Evolutionary conservation across 169 alveolate genomes (phyloP).

Genomic region (Plasmodium fragile): DNA sequence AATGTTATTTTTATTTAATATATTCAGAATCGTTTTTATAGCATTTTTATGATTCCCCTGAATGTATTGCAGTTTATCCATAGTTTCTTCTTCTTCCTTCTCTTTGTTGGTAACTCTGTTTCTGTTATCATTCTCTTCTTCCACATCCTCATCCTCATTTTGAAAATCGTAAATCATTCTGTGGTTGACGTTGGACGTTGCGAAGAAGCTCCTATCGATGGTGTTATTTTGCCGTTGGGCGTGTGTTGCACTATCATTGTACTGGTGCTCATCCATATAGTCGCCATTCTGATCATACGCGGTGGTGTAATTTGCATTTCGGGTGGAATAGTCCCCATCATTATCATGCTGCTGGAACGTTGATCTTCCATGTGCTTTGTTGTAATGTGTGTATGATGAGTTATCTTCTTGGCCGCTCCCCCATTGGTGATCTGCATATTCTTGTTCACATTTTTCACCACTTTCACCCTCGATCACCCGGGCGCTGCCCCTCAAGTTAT

Average conservation of each 20-base stretch:
- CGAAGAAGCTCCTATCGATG: constrained; percentile 44
- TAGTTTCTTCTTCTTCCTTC: background rate
- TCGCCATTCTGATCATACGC: background rate
- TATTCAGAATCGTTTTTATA: constrained; percentile 12
- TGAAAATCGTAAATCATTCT: constrained; percentile 40
- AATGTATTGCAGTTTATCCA: constrained; percentile 9
- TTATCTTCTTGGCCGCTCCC: too few relatives aligned
- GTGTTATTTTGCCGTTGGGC: background rate
- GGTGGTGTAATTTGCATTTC: background rate
- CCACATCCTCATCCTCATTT: constrained; percentile 15
- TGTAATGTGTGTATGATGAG: background rate
- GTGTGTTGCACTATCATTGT: background rate
- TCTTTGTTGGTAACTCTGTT: background rate
- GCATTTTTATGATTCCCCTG: constrained; percentile 17
- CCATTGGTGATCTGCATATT: background rate
- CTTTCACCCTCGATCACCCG: background rate
- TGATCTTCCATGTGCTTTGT: background rate
- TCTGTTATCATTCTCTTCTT: background rate
- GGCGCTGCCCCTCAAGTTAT: background rate
- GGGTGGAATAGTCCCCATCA: background rate
- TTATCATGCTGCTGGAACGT: background rate
- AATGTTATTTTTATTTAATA: constrained; percentile 28
- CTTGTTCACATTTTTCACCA: background rate
- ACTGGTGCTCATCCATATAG: background rate
- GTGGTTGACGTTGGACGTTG: constrained; percentile 28